phyloP scores from a whole-genome alignment of 176 grass and related monocot species.

The Triticum urartu region DNA sequence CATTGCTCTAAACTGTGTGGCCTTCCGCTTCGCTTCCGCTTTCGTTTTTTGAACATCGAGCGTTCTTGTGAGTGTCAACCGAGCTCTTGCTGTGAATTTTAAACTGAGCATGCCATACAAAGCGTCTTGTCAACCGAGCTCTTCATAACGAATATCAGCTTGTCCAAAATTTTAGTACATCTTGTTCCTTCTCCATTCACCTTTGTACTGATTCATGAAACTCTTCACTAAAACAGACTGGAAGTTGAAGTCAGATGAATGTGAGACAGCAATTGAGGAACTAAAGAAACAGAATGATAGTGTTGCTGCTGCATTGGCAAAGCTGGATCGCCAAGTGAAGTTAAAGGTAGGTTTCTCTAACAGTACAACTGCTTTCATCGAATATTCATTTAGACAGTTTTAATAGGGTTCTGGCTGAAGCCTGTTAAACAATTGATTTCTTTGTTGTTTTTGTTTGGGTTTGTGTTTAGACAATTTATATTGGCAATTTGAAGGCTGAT shows the following conservation, averaged over 20 bases:
- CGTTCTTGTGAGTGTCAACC: background rate
- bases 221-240: slow-evolving; percentile 56
- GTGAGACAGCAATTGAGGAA: slow-evolving; percentile 72
- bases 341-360: slow-evolving; percentile 64
- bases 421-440: slow-evolving; percentile 15
- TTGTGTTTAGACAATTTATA: slow-evolving; percentile 1
- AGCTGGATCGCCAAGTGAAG: slow-evolving; percentile 74
- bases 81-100: slow-evolving; percentile 7
- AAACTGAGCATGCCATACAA: background rate
- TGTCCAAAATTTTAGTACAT: background rate
- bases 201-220: slow-evolving; percentile 28
- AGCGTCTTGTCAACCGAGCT: background rate
- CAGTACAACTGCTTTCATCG: background rate
- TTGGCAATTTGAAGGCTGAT: background rate
- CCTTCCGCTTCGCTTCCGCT: too few relatives aligned
- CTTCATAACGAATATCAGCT: background rate
- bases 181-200: slow-evolving; percentile 10
- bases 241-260: slow-evolving; percentile 95
- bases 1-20: too few relatives aligned
- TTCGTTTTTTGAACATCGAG: background rate
- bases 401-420: background rate
- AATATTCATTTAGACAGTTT: background rate
- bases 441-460: slow-evolving; percentile 25
- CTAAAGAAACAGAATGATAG: slow-evolving; percentile 74
- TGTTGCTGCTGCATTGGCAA: slow-evolving; percentile 58